Evolutionary conservation across 192 early-diverging fungal genomes (phyloP).

Genomic region (Dimargaris xerosporica): DNA sequence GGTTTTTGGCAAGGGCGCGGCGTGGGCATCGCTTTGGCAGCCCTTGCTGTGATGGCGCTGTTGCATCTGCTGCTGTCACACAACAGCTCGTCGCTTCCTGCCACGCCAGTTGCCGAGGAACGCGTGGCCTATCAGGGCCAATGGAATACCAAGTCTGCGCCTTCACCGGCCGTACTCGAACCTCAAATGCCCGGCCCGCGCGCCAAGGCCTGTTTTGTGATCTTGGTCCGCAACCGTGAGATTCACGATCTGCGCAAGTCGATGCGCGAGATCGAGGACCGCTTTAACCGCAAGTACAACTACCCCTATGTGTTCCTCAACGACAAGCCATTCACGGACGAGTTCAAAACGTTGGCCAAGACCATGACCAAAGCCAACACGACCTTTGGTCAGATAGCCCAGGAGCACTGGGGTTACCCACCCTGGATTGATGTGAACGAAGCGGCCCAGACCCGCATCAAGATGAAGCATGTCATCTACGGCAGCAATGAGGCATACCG

Average conservation of each 20-base stretch:
- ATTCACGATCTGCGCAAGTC: slow-evolving; percentile 33
- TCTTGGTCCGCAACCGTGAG: slow-evolving; percentile 45
- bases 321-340: slow-evolving; percentile 33
- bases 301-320: slow-evolving; percentile 55
- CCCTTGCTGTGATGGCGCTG: no score
- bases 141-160: not conserved
- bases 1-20: no score
- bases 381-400: slow-evolving; percentile 33
- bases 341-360: slow-evolving; percentile 28
- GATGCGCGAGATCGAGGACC: slow-evolving; percentile 41
- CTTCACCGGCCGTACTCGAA: not conserved
- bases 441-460: slow-evolving; percentile 21
- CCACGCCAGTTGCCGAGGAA: no score
- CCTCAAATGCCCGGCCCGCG: slow-evolving; percentile 8
- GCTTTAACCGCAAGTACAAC: slow-evolving; percentile 34
- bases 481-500: slow-evolving; percentile 51
- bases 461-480: slow-evolving; percentile 33
- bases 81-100: no score
- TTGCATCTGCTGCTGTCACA: no score
- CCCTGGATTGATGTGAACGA: slow-evolving; percentile 39
- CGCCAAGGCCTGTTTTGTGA: slow-evolving; percentile 42
- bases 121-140: no score
- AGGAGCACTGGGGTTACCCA: slow-evolving; percentile 54
- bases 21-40: no score
- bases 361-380: not conserved